phyloP scores from a whole-genome alignment of 768 basidiomycete species.

The Rhodotorula diobovata region DNA sequence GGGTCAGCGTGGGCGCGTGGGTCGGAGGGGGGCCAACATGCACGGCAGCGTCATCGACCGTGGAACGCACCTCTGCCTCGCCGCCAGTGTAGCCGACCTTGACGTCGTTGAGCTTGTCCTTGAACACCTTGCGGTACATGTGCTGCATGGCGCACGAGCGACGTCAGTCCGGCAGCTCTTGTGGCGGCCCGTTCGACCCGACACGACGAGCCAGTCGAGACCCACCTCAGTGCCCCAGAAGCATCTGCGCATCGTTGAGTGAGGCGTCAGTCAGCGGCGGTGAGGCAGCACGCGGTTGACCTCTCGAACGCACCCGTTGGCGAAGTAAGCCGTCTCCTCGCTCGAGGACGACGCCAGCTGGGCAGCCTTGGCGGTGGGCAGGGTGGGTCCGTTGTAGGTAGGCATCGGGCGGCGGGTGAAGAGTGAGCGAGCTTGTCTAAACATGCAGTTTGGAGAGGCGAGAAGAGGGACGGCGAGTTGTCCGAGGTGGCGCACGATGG shows the following conservation, averaged over 20 bases:
- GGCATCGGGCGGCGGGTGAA: slow-evolving; percentile 19
- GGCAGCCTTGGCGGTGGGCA: slow-evolving; percentile 22
- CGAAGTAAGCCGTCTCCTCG: slow-evolving; percentile 16
- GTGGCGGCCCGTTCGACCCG: too few relatives aligned
- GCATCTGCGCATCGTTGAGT: background rate
- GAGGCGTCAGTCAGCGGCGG: background rate
- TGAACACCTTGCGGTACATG: slow-evolving; percentile 34
- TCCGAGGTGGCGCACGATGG: too few relatives aligned
- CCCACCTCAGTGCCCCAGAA: slow-evolving; percentile 34
- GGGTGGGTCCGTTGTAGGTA: slow-evolving; percentile 31
- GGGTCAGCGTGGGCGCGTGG: too few relatives aligned
- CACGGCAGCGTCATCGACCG: too few relatives aligned
- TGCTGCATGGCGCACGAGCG: slow-evolving; percentile 10
- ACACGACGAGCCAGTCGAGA: background rate
- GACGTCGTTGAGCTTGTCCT: slow-evolving; percentile 53
- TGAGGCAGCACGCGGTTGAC: too few relatives aligned
- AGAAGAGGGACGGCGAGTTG: too few relatives aligned
- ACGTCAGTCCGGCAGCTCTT: background rate
- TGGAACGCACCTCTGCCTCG: slow-evolving; percentile 53
- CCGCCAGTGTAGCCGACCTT: slow-evolving; percentile 78
- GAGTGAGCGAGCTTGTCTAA: slow-evolving; percentile 9
- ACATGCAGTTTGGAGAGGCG: slow-evolving; percentile 7
- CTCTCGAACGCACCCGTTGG: slow-evolving; percentile 34
- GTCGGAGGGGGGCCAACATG: too few relatives aligned
- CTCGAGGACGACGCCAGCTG: slow-evolving; percentile 1